Conservation (phyloP, 345 rosid species). For the Lepidium didymum region DNA sequence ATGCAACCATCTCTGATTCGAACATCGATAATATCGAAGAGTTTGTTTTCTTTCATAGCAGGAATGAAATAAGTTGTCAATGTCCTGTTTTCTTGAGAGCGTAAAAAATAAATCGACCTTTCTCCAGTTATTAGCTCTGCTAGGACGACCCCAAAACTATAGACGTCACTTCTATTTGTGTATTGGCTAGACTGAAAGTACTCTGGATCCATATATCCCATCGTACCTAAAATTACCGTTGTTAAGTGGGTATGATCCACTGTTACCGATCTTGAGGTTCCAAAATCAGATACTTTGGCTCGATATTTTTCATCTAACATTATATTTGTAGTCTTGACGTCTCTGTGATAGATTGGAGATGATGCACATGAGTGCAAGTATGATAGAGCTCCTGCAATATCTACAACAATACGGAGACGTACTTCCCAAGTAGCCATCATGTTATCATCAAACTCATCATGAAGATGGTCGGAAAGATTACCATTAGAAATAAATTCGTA, state of each 20-base stretch:
- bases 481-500: too few species aligned
- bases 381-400: too few species aligned
- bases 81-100: conserved; percentile 8
- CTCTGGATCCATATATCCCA: neutral
- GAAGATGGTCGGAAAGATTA: too few species aligned
- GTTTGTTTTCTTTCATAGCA: neutral
- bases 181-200: neutral
- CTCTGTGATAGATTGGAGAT: too few species aligned
- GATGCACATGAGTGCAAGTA: too few species aligned
- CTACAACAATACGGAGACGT: too few species aligned
- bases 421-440: too few species aligned
- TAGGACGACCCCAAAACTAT: neutral
- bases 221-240: neutral
- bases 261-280: conserved; percentile 7
- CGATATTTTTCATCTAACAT: too few species aligned
- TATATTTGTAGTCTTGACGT: too few species aligned
- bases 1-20: neutral
- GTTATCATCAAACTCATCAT: too few species aligned
- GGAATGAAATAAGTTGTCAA: neutral
- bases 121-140: conserved; percentile 1
- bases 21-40: neutral
- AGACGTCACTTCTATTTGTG: neutral
- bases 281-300: conserved; percentile 6
- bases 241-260: conserved; percentile 11
- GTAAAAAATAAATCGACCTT: neutral